Evolutionary conservation across 83 land plant species (phyloP), one percentile per base, ranked within the genome.

Genomic region (Picea engelmannii): DNA sequence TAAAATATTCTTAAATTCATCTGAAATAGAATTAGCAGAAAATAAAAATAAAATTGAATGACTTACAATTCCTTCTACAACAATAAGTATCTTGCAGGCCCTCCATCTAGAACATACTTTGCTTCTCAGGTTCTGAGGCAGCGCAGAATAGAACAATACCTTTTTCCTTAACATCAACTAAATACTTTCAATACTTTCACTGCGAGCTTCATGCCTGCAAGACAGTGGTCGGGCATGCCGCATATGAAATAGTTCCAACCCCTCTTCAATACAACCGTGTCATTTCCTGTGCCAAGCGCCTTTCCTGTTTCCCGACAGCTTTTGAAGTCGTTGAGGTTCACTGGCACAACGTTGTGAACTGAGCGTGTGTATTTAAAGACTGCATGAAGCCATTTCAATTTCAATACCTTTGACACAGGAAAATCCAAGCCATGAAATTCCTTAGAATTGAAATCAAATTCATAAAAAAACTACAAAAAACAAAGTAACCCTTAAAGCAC

Each of bases 201-300:
- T 31, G 84, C 81, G 10, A 87, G 55, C 87, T 89, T 89, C 89
- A 89, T 85, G 24, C 91, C 91, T 8, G 69, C 27, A 65, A 78
- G 75, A 75, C 91, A 89, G 68, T 89, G 91, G 21, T 82, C 87
- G 0, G 89, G 27, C 25, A 81, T 47, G 60, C 78, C 85, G 87
- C 91, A 89, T 73, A 87, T 81, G 89, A 87, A 89, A 83, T 47
- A 87, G 81, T 87, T 89, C 20, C 20, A 65, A 5, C 91, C 89
- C 75, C 59, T 66, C 3, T 17, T 73, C 27, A 89, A 83, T 35
- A 42, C 83, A 55, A 87, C 75, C 73, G 62, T 78, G 62, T 89
- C 91, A 7, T 67, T 73, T 31, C 91, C 89, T 7, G 82, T 76
- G 25, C 13, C 65, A 40, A 25, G 79, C 27, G 21, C 70, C 81